Percentiles rank a stretch among this genome's conserved stretches.
Evolutionary conservation across 768 basidiomycete genomes (phyloP).

Genomic region (Lentinula lateritia): DNA sequence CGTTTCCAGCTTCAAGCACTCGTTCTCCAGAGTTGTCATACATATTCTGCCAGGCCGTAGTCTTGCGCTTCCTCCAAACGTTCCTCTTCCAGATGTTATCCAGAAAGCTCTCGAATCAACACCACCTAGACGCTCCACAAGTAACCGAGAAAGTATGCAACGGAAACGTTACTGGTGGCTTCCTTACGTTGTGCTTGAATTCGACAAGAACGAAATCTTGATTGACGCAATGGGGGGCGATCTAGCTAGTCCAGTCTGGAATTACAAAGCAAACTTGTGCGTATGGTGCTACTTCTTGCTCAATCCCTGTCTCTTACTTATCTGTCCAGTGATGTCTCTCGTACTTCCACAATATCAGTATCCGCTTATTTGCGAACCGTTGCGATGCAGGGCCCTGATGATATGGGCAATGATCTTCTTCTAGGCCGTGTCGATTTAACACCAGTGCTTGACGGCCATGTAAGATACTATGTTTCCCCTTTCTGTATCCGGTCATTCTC

Average conservation of each 20-base stretch:
- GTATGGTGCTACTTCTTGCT: slow-evolving; percentile 23
- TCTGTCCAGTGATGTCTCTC: slow-evolving; percentile 79
- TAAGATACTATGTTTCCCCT: slow-evolving; percentile 24
- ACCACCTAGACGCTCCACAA: slow-evolving; percentile 48
- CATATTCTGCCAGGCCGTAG: slow-evolving; percentile 59
- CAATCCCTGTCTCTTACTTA: neutral
- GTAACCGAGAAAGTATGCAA: slow-evolving; percentile 87
- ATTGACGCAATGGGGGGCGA: slow-evolving; percentile 97
- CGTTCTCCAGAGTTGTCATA: neutral
- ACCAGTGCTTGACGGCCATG: slow-evolving; percentile 76
- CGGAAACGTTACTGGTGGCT: slow-evolving; percentile 95
- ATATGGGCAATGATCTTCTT: slow-evolving; percentile 96
- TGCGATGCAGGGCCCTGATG: slow-evolving; percentile 68
- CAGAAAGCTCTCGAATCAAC: slow-evolving; percentile 70
- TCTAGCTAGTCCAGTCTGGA: slow-evolving; percentile 85
- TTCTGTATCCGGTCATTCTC: slow-evolving; percentile 9
- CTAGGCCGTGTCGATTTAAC: slow-evolving; percentile 91
- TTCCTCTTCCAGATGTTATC: slow-evolving; percentile 78
- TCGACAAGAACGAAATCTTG: slow-evolving; percentile 95
- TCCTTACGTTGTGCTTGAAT: slow-evolving; percentile 95
- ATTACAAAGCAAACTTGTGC: slow-evolving; percentile 93
- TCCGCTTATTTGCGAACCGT: slow-evolving; percentile 88
- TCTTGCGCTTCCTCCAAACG: slow-evolving; percentile 72
- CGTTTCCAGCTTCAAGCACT: slow-evolving; percentile 20
- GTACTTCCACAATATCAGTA: slow-evolving; percentile 87